These are phyloP conservation scores for Phaffomyces thermotolerans DNA, from an alignment of 805 yeast genomes.

Conservation along the genomic window DNA sequence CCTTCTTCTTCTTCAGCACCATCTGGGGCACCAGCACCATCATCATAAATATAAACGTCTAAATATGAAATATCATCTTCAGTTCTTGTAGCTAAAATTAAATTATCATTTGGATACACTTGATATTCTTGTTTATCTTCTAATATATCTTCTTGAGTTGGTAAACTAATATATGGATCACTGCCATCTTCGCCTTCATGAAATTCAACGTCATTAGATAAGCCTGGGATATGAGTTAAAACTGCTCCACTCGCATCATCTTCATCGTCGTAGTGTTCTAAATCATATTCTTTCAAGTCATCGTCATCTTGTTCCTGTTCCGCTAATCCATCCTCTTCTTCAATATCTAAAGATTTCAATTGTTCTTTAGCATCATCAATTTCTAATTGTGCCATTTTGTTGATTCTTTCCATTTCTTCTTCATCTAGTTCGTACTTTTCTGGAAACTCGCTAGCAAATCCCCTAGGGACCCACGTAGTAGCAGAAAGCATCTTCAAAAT, in stretches of 20 bases:
- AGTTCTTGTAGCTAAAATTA: conserved; percentile 86
- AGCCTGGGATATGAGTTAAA: conserved; percentile 66
- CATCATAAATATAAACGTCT: conserved; percentile 93
- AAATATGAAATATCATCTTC: conserved; percentile 91
- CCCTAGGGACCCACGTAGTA: conserved; percentile 93
- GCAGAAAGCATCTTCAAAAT: conserved; percentile 71
- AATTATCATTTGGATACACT: conserved; percentile 82
- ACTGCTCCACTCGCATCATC: conserved; percentile 52
- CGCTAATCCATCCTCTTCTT: conserved; percentile 20
- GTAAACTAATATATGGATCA: conserved; percentile 39
- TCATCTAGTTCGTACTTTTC: conserved; percentile 83
- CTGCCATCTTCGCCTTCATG: conserved; percentile 40
- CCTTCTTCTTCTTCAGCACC: conserved; percentile 58
- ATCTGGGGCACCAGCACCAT: conserved; percentile 78
- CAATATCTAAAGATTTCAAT: conserved; percentile 38
- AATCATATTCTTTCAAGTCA: conserved; percentile 79
- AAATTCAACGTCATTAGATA: conserved; percentile 52
- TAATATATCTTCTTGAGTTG: conserved; percentile 44
- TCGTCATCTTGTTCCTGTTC: conserved; percentile 65
- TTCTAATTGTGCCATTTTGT: conserved; percentile 76
- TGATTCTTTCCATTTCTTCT: conserved; percentile 86
- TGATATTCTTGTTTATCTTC: conserved; percentile 84
- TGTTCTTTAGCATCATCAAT: conserved; percentile 69
- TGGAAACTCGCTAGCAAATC: conserved; percentile 90
- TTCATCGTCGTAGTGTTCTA: conserved; percentile 78